phyloP scores from a whole-genome alignment of 2,329 filamentous ascomycete species.

The Aureobasidium zeae region DNA sequence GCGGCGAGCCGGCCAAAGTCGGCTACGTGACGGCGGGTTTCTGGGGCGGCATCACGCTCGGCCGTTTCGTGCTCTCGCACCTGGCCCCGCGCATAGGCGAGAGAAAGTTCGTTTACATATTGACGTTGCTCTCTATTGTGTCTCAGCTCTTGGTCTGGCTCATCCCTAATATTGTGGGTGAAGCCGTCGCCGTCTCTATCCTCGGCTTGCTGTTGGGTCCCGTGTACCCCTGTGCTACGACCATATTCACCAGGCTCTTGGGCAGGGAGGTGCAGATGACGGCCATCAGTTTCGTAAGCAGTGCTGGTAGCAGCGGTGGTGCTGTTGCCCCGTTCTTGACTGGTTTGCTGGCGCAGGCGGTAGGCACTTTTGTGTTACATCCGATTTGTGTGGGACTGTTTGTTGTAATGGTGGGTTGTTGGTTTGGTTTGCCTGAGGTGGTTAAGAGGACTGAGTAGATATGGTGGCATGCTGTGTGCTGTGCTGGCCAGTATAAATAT shows the following conservation, averaged over 20 bases:
- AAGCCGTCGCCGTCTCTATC: conserved; percentile 44
- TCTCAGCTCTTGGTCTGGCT: conserved; percentile 74
- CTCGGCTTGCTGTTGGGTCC: conserved; percentile 70
- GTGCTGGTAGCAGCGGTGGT: conserved; percentile 60
- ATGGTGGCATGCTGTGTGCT: too few relatives aligned
- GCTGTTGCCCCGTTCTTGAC: conserved; percentile 59
- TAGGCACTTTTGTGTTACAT: conserved; percentile 54
- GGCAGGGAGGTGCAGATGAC: conserved; percentile 51
- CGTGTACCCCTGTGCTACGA: conserved; percentile 64
- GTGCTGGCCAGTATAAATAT: too few relatives aligned
- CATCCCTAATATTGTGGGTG: conserved; percentile 60
- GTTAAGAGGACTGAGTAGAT: conserved; percentile 52
- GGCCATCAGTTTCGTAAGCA: conserved; percentile 58
- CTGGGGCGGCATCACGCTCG: conserved; percentile 43
- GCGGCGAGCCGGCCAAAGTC: conserved; percentile 59
- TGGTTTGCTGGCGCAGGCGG: conserved; percentile 52
- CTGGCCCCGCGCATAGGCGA: conserved; percentile 61
- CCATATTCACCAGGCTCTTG: conserved; percentile 54
- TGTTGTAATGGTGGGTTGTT: conserved; percentile 55
- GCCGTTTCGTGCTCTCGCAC: conserved; percentile 58
- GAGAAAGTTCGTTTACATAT: conserved; percentile 55
- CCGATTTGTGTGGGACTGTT: conserved; percentile 61
- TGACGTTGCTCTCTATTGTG: conserved; percentile 51
- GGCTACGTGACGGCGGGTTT: conserved; percentile 70
- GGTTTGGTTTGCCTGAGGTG: conserved; percentile 49